phyloP scores from a whole-genome alignment of 164 flowering plant genomes.

The Hamamelis virginiana region DNA sequence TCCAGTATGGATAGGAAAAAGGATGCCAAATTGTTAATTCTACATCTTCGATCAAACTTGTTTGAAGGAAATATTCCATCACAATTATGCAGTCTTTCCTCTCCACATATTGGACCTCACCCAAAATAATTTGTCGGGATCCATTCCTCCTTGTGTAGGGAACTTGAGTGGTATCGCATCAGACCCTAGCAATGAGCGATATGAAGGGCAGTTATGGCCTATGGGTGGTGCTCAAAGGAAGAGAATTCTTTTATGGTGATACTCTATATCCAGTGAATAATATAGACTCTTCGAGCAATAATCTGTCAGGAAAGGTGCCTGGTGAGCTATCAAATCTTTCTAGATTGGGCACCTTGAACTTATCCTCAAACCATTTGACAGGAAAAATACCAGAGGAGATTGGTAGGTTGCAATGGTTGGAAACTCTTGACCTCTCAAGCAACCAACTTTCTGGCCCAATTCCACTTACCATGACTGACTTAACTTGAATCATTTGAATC shows the following conservation, averaged over 20 bases:
- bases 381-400: constrained; percentile 14
- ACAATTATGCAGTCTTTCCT: constrained; percentile 5
- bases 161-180: too few species aligned
- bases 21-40: constrained; percentile 18
- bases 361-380: too few species aligned
- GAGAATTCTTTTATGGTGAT: not conserved
- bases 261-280: constrained; percentile 4
- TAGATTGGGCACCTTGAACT: too few species aligned
- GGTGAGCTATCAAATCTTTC: constrained; percentile 9
- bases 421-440: constrained; percentile 20
- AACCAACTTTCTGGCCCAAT: constrained; percentile 20
- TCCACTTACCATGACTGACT: constrained; percentile 11
- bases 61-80: constrained; percentile 10
- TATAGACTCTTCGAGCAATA: constrained; percentile 20
- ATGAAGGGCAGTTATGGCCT: not conserved
- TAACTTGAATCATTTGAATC: constrained; percentile 19
- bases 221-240: constrained; percentile 12
- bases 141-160: constrained; percentile 13
- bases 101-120: constrained; percentile 27
- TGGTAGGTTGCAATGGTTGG: constrained; percentile 5
- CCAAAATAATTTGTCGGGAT: constrained; percentile 11
- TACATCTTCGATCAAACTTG: constrained; percentile 17
- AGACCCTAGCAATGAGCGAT: not conserved
- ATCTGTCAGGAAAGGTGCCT: constrained; percentile 6
- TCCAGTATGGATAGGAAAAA: constrained; percentile 24